These are phyloP conservation scores for Daldinia caldariorum DNA, from an alignment of 495 filamentous ascomycete genomes.

Conservation along the genomic window DNA sequence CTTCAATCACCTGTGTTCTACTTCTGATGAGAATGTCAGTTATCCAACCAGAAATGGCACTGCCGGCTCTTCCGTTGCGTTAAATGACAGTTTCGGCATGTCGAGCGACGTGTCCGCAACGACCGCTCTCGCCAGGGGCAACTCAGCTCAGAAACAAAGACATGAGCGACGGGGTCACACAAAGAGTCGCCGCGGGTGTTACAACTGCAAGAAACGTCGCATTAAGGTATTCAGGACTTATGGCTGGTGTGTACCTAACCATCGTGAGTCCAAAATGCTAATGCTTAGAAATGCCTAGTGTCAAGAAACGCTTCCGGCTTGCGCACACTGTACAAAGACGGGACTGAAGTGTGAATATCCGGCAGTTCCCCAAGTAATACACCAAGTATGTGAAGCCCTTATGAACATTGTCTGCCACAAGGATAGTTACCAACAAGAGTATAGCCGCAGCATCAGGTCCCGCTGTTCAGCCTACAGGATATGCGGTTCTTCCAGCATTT, in stretches of 20 bases:
- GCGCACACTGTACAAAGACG: constrained; percentile 66
- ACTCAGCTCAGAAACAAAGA: constrained; percentile 41
- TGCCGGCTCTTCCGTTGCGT: constrained; percentile 23
- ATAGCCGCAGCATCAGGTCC: constrained; percentile 55
- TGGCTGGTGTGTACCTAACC: not conserved
- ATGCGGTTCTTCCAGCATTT: constrained; percentile 74
- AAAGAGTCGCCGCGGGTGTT: constrained; percentile 71
- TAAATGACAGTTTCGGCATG: constrained; percentile 27
- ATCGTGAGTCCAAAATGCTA: not conserved
- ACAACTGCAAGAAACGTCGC: constrained; percentile 69
- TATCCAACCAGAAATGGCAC: constrained; percentile 49
- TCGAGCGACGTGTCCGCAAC: constrained; percentile 21
- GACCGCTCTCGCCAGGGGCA: constrained; percentile 11
- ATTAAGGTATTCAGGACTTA: constrained; percentile 61
- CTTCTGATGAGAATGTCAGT: constrained; percentile 46
- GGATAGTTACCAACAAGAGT: constrained; percentile 18
- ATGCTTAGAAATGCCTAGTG: constrained; percentile 51
- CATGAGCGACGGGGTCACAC: constrained; percentile 63
- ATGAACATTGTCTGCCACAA: constrained; percentile 1
- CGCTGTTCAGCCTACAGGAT: constrained; percentile 64
- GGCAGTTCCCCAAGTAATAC: constrained; percentile 52
- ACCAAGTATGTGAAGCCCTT: constrained; percentile 47
- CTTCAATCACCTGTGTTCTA: constrained; percentile 49
- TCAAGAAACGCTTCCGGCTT: constrained; percentile 67
- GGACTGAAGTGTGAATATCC: constrained; percentile 69